A percentile compares a stretch with the other conserved stretches of the same genome.
These are phyloP conservation scores for Irpex lacteus DNA, from an alignment of 1,284 basidiomycete genomes.

Conservation along the genomic window DNA sequence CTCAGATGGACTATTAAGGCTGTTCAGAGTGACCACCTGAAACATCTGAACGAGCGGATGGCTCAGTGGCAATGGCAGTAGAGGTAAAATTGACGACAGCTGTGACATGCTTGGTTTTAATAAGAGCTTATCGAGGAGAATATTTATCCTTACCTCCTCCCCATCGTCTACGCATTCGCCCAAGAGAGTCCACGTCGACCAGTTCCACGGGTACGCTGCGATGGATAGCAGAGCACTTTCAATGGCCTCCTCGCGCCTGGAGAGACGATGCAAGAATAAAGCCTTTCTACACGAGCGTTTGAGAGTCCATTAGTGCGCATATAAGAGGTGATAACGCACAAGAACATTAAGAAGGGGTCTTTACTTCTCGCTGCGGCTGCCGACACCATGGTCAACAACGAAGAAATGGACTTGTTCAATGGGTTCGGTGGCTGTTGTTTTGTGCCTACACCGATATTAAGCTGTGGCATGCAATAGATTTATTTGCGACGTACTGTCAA, in stretches of 20 bases:
- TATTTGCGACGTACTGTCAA: conserved; percentile 52
- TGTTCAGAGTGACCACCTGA: conserved; percentile 86
- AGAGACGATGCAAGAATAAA: conserved; percentile 75
- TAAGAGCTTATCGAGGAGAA: background rate
- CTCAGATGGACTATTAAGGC: conserved; percentile 85
- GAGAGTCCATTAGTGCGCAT: conserved; percentile 11
- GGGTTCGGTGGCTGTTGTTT: conserved; percentile 72
- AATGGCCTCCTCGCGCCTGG: conserved; percentile 82
- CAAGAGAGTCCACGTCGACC: conserved; percentile 89
- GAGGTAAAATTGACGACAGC: conserved; percentile 62
- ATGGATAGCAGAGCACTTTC: conserved; percentile 81
- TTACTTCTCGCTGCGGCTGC: conserved; percentile 33
- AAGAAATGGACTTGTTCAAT: conserved; percentile 60
- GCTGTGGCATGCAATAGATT: background rate
- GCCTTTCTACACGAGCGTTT: conserved; percentile 55
- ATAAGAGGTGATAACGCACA: conserved; percentile 49
- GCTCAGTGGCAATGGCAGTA: conserved; percentile 62
- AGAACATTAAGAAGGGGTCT: conserved; percentile 86
- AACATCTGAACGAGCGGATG: conserved; percentile 86
- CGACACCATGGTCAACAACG: conserved; percentile 58
- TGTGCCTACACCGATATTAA: conserved; percentile 45
- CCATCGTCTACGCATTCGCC: conserved; percentile 80
- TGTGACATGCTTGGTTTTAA: conserved; percentile 27
- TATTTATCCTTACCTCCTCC: conserved; percentile 68
- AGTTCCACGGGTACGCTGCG: conserved; percentile 88